Percentiles rank a stretch among this genome's conserved stretches.
These are phyloP conservation scores for Schizosaccharomyces japonicus DNA, from an alignment of 805 yeast genomes.

Conservation along the genomic window DNA sequence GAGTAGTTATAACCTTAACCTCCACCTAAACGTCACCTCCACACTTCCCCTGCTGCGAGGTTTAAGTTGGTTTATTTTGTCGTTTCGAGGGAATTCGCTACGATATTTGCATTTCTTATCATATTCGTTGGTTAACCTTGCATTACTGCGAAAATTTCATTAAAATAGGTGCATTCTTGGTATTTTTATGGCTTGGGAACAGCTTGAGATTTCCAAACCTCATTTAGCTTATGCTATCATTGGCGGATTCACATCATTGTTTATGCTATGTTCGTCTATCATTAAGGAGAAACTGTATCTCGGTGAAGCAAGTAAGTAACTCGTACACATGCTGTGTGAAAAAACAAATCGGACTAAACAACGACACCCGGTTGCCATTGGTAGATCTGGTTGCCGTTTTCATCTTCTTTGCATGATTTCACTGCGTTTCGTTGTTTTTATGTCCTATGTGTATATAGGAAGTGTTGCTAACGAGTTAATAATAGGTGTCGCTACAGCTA, in stretches of 20 bases:
- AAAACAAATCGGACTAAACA: neutral
- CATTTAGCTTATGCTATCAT: constrained; percentile 75
- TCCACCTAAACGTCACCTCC: too few relatives aligned
- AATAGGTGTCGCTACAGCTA: constrained; percentile 46
- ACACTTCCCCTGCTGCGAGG: too few relatives aligned
- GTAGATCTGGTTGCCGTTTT: neutral
- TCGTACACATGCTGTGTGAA: neutral
- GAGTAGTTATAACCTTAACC: too few relatives aligned
- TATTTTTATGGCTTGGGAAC: constrained; percentile 6
- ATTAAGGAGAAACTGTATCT: constrained; percentile 65
- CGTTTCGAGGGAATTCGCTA: too few relatives aligned
- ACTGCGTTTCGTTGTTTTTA: neutral
- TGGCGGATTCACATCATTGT: constrained; percentile 59
- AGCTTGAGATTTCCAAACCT: constrained; percentile 29
- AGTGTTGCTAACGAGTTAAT: neutral
- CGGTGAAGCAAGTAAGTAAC: constrained; percentile 45
- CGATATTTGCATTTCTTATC: too few relatives aligned
- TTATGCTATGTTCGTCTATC: constrained; percentile 57
- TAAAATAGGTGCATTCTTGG: too few relatives aligned
- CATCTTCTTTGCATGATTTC: neutral
- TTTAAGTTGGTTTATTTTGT: too few relatives aligned
- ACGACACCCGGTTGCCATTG: too few relatives aligned
- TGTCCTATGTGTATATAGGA: neutral
- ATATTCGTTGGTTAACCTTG: too few relatives aligned
- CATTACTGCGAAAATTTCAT: too few relatives aligned